Base-by-base conservation (phyloP, 1,284 basidiomycete genomes). In the Agaricales sp. region DNA sequence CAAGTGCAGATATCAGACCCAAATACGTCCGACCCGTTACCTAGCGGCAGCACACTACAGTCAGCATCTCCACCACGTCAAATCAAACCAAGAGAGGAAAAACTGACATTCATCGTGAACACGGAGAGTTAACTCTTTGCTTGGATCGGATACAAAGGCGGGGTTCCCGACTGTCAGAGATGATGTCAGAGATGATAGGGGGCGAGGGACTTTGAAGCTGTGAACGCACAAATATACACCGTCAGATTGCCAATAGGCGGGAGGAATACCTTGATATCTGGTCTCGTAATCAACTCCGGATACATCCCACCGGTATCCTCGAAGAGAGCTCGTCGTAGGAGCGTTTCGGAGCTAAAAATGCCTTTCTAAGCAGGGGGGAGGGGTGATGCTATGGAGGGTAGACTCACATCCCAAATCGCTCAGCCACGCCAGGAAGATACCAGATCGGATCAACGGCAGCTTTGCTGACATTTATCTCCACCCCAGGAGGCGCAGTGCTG, bases 271-370 rank as follows among this genome's bases (percentile, higher is more conserved):
- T 95, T 94, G 70, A 98, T 87, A 62, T 96, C 92, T 1, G 91
- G 92, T 13, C 94, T 82, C 8, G 94, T 97, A 57, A 98, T 83
- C 45, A 98, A 78, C 59, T 98, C 94, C 1, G 93, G 93, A 64
- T 96, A 95, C 86, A 94, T 94, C 59, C 92, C 93, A 58, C 92
- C 92, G 0, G 87, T 90, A 57, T 97, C 93, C 63, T 97, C 94
- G 57, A 97, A 98, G 24, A 98, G 72, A 0, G 91, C 87, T 18
- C 94, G 76, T 25, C 94, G 82, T 6, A 98, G 77, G 1, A 91
- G 67, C 8, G 73, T 78, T 65, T 98, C 95, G 0, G 89, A 87
- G 46, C 87, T 88, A 64, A 46, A 35, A 53, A 16, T 48, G 16
- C 30, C 30, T n/a, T n/a, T n/a, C n/a, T n/a, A n/a, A n/a, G n/a